Conservation (phyloP, 2,329 filamentous ascomycete species). For the Trichoderma gracile region DNA sequence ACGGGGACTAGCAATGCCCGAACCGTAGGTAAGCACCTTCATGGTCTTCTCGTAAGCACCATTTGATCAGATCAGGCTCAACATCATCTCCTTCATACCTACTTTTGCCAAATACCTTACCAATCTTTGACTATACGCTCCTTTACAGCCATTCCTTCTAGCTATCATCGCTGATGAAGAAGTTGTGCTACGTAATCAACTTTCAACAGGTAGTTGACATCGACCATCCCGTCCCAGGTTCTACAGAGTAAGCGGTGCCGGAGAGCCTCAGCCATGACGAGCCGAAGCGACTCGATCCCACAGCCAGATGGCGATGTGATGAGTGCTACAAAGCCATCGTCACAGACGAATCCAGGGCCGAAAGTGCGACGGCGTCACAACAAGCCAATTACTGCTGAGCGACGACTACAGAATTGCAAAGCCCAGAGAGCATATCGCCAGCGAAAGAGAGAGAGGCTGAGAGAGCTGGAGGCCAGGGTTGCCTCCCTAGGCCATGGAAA, state of each 20-base stretch:
- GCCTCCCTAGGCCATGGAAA: background rate
- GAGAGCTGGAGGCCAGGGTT: background rate
- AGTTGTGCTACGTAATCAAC: background rate
- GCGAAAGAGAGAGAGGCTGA: background rate
- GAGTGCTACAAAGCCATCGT: background rate
- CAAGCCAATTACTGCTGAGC: slow-evolving; percentile 1
- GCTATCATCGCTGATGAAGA: background rate
- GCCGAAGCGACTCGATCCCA: background rate
- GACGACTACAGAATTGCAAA: slow-evolving; percentile 9
- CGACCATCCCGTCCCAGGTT: background rate
- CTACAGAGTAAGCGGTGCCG: background rate
- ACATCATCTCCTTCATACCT: too few species aligned
- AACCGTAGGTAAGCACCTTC: slow-evolving; percentile 3
- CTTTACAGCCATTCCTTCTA: background rate
- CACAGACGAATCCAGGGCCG: background rate
- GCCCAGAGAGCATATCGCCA: slow-evolving; percentile 8
- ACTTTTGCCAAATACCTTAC: too few species aligned
- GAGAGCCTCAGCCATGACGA: background rate
- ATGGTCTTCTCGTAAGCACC: background rate
- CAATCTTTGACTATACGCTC: too few species aligned
- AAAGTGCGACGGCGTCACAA: background rate
- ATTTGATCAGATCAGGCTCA: background rate
- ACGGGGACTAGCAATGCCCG: background rate
- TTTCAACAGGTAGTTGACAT: too few species aligned
- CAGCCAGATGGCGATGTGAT: background rate